Base-by-base conservation (phyloP, 2,329 filamentous ascomycete species). In the Colletotrichum tanaceti region DNA sequence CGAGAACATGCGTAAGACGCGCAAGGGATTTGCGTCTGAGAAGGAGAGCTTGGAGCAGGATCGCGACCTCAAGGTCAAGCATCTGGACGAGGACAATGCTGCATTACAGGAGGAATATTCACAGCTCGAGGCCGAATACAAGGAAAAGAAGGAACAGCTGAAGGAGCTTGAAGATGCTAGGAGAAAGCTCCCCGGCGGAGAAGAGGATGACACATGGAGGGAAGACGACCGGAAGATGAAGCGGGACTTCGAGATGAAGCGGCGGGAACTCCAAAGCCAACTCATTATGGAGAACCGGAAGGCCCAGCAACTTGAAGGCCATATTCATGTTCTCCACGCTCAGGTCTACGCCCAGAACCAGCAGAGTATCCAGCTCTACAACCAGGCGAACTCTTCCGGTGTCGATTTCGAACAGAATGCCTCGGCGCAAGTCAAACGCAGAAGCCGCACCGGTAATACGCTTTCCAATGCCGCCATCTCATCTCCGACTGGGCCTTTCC, bases 81-180 rank as follows among this genome's bases (percentile, higher is more conserved):
- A 84, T 49, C 80, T 90, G 46, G 84, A 85, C 50, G 80, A 82
- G 44, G 82, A 89, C 62, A 90, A 91, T 55, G 79, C 81, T 43
- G 81, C 86, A 38, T 81, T 92, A 24, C 90, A 93, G 73, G 86
- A 91, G 46, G 89, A 90, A 65, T 87, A 87, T 67, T 81, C 85
- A 6, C 83, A 84, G 41, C 82, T 95, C 58, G 93, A 96, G 76
- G 86, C 91, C 10, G 90, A 93, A 70, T 85, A 96, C 35, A 90
- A 89, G 72, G 86, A 92, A 63, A 82, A 82, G 71, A 72, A 70
- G 43, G 62, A 72, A 63, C 87, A 91, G 71, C 87, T 95, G 72
- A 93, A 93, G 76, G 86, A 90, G 59, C 84, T 94, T 32, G 93
- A 96, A 76, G 89, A 90, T 67, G 87, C 91, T 71, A 82, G 89